These are phyloP conservation scores for Hydnomerulius pinastri DNA, from an alignment of 768 basidiomycete genomes.

Conservation along the genomic window DNA sequence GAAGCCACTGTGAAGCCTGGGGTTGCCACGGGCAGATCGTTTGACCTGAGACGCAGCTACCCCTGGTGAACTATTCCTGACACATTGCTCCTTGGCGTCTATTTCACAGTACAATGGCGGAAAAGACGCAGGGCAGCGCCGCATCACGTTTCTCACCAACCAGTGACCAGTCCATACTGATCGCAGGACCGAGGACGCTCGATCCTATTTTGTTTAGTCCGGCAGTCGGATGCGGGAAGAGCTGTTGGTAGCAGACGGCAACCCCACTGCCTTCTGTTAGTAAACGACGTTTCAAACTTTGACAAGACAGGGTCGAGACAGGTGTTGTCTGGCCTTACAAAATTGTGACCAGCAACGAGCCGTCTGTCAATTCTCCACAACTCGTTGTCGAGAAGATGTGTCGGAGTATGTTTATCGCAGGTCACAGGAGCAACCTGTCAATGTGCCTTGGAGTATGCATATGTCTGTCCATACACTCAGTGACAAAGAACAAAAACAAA, in stretches of 20 bases:
- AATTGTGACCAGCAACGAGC: no score
- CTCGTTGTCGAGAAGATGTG: no score
- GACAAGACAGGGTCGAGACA: no score
- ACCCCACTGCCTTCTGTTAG: no score
- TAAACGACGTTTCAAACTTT: no score
- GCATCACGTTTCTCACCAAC: constrained; percentile 22
- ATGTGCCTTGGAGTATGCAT: no score
- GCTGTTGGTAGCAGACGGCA: no score
- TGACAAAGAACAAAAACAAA: no score
- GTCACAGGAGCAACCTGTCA: no score
- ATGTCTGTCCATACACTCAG: no score
- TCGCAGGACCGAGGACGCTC: background rate
- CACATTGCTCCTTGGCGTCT: constrained; percentile 1
- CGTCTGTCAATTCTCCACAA: background rate
- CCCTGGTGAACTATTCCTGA: constrained; percentile 12
- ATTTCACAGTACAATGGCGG: constrained; percentile 25
- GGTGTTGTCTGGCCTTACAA: background rate
- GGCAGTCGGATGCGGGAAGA: background rate
- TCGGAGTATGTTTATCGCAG: no score
- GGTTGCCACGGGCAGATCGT: constrained; percentile 7
- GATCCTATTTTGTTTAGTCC: background rate
- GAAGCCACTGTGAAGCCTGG: background rate
- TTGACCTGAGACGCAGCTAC: background rate
- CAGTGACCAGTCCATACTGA: background rate
- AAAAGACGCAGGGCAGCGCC: constrained; percentile 27